These are phyloP conservation scores for Echeveria elegans DNA, from an alignment of 164 flowering plant species.

Conservation along the genomic window DNA sequence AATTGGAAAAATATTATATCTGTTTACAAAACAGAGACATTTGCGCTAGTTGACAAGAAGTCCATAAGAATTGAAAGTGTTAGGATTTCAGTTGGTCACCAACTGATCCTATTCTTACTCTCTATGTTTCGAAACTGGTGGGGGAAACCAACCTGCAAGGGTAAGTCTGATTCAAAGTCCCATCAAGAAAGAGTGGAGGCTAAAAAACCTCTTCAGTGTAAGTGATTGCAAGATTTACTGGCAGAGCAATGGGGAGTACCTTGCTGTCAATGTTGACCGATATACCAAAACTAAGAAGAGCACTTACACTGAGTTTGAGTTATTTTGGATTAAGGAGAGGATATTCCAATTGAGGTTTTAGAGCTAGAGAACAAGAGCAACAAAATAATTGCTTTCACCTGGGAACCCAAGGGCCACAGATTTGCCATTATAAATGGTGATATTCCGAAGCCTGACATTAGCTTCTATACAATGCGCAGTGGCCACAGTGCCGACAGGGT, in stretches of 20 bases:
- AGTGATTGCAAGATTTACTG: slow-evolving; percentile 98
- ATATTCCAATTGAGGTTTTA: slow-evolving; percentile 93
- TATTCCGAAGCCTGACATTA: slow-evolving; percentile 74
- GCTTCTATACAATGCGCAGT: slow-evolving; percentile 75
- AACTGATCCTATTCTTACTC: slow-evolving; percentile 78
- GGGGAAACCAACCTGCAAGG: slow-evolving; percentile 98
- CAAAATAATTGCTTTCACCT: slow-evolving; percentile 90
- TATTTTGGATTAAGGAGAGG: slow-evolving; percentile 94
- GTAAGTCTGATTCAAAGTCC: slow-evolving; percentile 92
- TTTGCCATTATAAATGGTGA: slow-evolving; percentile 97
- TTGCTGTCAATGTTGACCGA: slow-evolving; percentile 92
- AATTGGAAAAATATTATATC: slow-evolving; percentile 81
- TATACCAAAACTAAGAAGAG: slow-evolving; percentile 93
- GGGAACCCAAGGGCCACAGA: slow-evolving; percentile 99
- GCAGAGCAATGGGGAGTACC: slow-evolving; percentile 98
- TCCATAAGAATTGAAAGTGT: slow-evolving; percentile 91
- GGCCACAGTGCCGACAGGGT: slow-evolving; percentile 51
- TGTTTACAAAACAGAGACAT: slow-evolving; percentile 93
- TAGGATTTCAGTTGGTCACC: slow-evolving; percentile 93
- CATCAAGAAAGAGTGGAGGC: slow-evolving; percentile 77
- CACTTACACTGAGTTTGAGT: slow-evolving; percentile 96
- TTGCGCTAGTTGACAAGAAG: slow-evolving; percentile 81
- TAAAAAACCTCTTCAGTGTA: slow-evolving; percentile 95
- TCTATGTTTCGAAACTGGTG: slow-evolving; percentile 96
- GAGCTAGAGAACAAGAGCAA: slow-evolving; percentile 99